Evolutionary conservation across 495 filamentous ascomycete species (phyloP).

Genomic region (Trichoderma erinaceum): DNA sequence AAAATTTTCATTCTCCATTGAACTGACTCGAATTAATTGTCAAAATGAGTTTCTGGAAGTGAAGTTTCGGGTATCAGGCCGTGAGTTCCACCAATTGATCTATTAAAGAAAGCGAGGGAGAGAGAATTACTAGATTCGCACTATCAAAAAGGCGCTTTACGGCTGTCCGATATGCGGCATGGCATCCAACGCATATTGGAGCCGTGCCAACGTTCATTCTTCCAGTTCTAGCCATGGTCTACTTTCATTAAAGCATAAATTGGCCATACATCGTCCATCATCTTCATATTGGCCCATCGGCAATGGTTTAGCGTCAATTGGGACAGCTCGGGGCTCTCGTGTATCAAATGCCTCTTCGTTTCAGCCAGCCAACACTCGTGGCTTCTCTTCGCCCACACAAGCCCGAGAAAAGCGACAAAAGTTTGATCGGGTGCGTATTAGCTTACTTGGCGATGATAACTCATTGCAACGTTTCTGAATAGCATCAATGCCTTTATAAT

Average conservation of each 20-base stretch:
- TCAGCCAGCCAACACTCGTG: neutral
- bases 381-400: slow-evolving; percentile 11
- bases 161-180: slow-evolving; percentile 39
- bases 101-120: neutral
- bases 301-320: neutral
- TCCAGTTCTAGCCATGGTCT: neutral
- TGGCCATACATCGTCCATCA: neutral
- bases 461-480: neutral
- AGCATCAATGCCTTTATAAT: neutral
- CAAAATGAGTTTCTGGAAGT: neutral
- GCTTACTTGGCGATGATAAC: neutral
- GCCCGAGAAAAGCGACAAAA: neutral
- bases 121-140: neutral
- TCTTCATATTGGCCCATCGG: neutral
- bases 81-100: neutral
- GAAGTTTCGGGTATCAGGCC: neutral
- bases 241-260: neutral
- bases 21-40: neutral
- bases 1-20: neutral
- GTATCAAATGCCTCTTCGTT: neutral
- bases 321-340: neutral
- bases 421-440: slow-evolving; percentile 9
- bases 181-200: slow-evolving; percentile 5
- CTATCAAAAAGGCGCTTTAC: neutral
- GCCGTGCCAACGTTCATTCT: neutral